Percentiles rank a stretch among this genome's conserved stretches.
Conservation (phyloP, 352 stramenopile genomes). For the Phytophthora cryptogea region DNA sequence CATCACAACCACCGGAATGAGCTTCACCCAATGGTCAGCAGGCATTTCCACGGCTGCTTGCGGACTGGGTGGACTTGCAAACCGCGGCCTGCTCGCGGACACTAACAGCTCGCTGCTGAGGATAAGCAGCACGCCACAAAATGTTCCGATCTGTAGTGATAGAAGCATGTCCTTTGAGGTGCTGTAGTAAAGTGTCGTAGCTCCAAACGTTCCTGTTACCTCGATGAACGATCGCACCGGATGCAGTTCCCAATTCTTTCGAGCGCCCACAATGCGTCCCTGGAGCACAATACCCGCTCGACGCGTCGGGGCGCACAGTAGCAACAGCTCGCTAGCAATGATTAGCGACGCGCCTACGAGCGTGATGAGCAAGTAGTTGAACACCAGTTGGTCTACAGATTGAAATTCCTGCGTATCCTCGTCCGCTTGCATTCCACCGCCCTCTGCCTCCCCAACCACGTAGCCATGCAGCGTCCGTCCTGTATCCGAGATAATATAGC, state of each 20-base stretch:
- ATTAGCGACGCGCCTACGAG: conserved; percentile 78
- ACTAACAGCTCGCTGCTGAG: conserved; percentile 55
- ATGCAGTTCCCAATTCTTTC: conserved; percentile 69
- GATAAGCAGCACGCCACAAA: conserved; percentile 63
- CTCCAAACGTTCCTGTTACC: conserved; percentile 54
- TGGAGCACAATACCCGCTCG: conserved; percentile 66
- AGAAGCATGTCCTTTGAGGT: conserved; percentile 58
- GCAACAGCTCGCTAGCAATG: conserved; percentile 74
- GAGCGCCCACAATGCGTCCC: conserved; percentile 68
- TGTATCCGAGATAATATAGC: conserved; percentile 65
- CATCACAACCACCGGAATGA: conserved; percentile 67
- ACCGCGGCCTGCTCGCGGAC: conserved; percentile 22
- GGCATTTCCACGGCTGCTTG: conserved; percentile 51
- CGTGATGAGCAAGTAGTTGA: conserved; percentile 74
- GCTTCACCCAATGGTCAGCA: conserved; percentile 79
- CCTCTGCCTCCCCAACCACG: conserved; percentile 33
- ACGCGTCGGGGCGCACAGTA: conserved; percentile 70
- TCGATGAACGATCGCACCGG: conserved; percentile 65
- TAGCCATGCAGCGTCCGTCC: conserved; percentile 52
- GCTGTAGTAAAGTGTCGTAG: conserved; percentile 65
- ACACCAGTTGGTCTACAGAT: conserved; percentile 64
- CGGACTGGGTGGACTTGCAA: conserved; percentile 25
- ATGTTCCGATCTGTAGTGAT: conserved; percentile 76
- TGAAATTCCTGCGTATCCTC: conserved; percentile 26
- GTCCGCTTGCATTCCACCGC: not conserved